Percentiles rank a stretch among this genome's conserved stretches.
Evolutionary conservation across 2,329 filamentous ascomycete genomes (phyloP).

Genomic region (Aspergillus neoniger): DNA sequence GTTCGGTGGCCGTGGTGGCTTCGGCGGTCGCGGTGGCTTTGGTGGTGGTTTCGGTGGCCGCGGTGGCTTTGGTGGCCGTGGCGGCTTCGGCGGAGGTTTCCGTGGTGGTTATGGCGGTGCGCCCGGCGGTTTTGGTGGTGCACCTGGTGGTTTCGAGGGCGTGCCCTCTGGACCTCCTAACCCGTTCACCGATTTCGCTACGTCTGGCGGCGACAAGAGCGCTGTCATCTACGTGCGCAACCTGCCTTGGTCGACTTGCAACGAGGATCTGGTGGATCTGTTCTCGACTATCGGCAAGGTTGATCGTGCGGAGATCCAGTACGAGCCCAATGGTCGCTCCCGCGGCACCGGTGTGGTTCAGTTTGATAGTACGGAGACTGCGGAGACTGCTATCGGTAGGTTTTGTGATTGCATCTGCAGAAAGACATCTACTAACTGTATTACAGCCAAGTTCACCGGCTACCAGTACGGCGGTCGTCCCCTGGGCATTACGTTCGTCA

Average conservation of each 20-base stretch:
- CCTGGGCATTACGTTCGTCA: constrained; percentile 89
- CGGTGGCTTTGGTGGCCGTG: constrained; percentile 58
- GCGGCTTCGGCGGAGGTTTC: constrained; percentile 58
- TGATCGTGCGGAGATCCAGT: constrained; percentile 98
- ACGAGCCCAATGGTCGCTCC: constrained; percentile 93
- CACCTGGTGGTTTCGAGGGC: constrained; percentile 40
- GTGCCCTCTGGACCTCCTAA: constrained; percentile 65
- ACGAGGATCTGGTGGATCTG: constrained; percentile 92
- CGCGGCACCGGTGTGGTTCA: constrained; percentile 95
- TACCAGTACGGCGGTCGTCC: constrained; percentile 97
- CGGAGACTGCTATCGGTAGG: constrained; percentile 82
- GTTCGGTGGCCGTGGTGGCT: constrained; percentile 47
- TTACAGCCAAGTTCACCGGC: constrained; percentile 85
- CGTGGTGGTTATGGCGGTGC: constrained; percentile 60
- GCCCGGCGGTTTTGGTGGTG: constrained; percentile 46
- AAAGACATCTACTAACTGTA: constrained; percentile 10
- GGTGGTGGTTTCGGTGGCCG: constrained; percentile 48
- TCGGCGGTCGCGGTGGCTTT: constrained; percentile 42
- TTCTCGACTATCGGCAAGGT: constrained; percentile 98
- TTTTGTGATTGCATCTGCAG: background rate
- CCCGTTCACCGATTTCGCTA: constrained; percentile 90
- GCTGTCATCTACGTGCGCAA: constrained; percentile 94
- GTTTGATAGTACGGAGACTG: constrained; percentile 79
- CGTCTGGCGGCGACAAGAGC: constrained; percentile 78
- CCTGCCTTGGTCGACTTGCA: constrained; percentile 97